Percentiles rank a stretch among this genome's conserved stretches.
phyloP scores from a whole-genome alignment of 441 rosid species.

The Biscutella laevigata region DNA sequence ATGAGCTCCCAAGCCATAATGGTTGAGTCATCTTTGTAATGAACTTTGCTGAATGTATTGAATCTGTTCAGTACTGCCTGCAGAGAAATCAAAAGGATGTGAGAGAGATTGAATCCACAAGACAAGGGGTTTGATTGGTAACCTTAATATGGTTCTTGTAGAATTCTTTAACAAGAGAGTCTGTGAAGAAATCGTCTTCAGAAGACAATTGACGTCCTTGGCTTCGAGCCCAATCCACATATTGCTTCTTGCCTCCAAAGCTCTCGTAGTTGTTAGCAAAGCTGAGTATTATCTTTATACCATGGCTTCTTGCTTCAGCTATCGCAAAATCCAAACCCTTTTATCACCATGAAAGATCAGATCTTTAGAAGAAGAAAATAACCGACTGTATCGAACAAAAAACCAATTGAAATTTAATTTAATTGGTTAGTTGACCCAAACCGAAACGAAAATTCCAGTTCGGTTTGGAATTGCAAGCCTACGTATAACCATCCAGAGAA shows the following conservation, averaged over 20 bases:
- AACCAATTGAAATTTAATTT: too few species aligned
- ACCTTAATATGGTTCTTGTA: conserved; percentile 67
- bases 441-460: too few species aligned
- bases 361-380: too few species aligned
- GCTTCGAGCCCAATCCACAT: conserved; percentile 63
- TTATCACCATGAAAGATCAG: not conserved
- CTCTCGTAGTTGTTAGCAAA: conserved; percentile 54
- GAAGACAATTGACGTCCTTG: conserved; percentile 49
- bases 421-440: too few species aligned
- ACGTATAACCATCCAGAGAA: too few species aligned
- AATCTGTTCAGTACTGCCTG: conserved; percentile 55
- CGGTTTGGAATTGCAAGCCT: too few species aligned
- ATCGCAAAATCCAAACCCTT: conserved; percentile 73
- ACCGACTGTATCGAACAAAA: too few species aligned
- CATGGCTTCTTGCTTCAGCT: conserved; percentile 54
- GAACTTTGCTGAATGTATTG: conserved; percentile 45
- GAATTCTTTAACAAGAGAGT: conserved; percentile 49
- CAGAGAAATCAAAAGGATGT: conserved; percentile 1
- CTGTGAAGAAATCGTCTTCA: conserved; percentile 68
- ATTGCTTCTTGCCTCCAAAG: conserved; percentile 67
- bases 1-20: conserved; percentile 88
- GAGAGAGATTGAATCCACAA: too few species aligned
- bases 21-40: conserved; percentile 58
- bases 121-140: not conserved
- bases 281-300: conserved; percentile 58